A percentile compares a stretch with the other conserved stretches of the same genome.
phyloP scores from a whole-genome alignment of 306 rosid genomes.

The Delonix regia region DNA sequence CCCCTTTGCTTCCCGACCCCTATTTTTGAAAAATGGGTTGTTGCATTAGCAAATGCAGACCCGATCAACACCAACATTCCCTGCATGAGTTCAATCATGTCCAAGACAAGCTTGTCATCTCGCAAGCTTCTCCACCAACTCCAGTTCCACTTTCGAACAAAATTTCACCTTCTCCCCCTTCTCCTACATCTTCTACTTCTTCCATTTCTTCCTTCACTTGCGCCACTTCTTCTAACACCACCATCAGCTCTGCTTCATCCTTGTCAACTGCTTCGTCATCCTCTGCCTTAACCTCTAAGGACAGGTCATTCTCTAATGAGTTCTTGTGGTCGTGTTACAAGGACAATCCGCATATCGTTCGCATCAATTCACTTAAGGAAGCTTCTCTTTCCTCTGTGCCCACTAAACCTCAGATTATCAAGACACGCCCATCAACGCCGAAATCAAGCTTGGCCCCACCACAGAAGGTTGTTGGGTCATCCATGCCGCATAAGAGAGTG shows the following conservation, averaged over 20 bases:
- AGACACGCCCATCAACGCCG: not conserved
- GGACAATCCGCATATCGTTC: constrained; percentile 70
- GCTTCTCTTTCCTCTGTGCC: constrained; percentile 25
- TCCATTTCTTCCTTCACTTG: constrained; percentile 56
- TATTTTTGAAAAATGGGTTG: constrained; percentile 60
- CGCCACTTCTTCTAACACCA: constrained; percentile 42
- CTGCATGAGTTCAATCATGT: not conserved
- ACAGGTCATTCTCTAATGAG: constrained; percentile 72
- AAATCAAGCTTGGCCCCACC: not conserved
- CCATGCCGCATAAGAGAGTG: constrained; percentile 60
- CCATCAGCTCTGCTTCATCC: constrained; percentile 46
- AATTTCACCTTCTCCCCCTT: constrained; percentile 61
- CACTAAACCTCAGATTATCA: not conserved
- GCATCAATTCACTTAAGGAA: constrained; percentile 63
- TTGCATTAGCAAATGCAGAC: constrained; percentile 92
- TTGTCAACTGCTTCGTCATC: constrained; percentile 52
- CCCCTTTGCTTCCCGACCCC: not conserved
- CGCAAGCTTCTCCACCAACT: constrained; percentile 41
- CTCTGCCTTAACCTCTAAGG: constrained; percentile 54
- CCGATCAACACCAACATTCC: constrained; percentile 41
- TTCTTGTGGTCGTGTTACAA: constrained; percentile 66
- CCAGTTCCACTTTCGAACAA: constrained; percentile 38
- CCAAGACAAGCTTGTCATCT: constrained; percentile 58
- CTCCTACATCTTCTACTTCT: constrained; percentile 44
- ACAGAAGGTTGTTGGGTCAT: constrained; percentile 19